Conservation (phyloP, 768 basidiomycete species). For the Lactarius hengduanensis region DNA sequence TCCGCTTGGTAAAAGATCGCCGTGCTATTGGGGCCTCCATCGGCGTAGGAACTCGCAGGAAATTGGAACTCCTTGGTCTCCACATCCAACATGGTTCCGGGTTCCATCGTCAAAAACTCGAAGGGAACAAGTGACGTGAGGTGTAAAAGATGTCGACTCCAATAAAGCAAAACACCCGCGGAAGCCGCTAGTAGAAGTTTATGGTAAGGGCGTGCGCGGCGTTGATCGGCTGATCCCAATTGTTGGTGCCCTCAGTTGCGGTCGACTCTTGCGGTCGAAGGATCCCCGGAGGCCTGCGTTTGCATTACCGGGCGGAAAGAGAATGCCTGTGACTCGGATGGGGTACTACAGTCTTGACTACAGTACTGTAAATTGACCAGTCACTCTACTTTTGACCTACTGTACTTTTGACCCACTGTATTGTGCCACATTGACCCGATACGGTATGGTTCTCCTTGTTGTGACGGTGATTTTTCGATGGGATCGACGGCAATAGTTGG, state of each 20-base stretch:
- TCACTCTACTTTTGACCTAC: no score
- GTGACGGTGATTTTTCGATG: no score
- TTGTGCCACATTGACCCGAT: no score
- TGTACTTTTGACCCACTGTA: no score
- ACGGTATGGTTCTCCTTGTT: no score
- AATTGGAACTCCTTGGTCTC: neutral
- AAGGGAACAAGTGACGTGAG: neutral
- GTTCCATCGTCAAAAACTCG: neutral
- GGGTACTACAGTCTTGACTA: no score
- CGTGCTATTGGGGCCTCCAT: neutral
- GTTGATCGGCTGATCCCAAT: neutral
- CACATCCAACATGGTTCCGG: neutral
- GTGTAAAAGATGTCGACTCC: neutral
- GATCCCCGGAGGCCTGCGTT: no score
- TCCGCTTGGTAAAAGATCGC: slow-evolving; percentile 21
- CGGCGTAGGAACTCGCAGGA: neutral
- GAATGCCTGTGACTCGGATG: no score
- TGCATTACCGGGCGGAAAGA: no score
- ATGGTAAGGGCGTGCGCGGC: neutral
- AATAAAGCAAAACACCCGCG: neutral
- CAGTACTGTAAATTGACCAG: no score
- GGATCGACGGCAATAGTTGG: no score
- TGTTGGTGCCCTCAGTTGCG: neutral
- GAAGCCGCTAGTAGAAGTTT: neutral
- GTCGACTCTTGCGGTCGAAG: no score